Conservation (phyloP, 345 rosid species). For the Salix caprea region DNA sequence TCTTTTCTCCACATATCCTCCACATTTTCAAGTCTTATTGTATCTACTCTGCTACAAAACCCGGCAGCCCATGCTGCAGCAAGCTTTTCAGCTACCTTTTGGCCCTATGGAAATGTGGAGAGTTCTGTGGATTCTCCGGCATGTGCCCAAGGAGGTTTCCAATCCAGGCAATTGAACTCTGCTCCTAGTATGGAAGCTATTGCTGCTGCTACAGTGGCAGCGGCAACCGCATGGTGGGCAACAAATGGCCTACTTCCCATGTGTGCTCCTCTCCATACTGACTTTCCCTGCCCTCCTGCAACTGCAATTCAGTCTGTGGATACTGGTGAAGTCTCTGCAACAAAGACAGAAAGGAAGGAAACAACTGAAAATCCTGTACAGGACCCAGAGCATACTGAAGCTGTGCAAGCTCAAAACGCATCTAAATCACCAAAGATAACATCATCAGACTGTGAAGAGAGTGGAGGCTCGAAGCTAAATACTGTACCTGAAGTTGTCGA, state of each 20-base stretch:
- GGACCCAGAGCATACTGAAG: conserved; percentile 48
- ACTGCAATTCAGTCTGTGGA: conserved; percentile 39
- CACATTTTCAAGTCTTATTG: conserved; percentile 63
- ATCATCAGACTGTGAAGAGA: conserved; percentile 54
- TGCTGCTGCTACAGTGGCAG: conserved; percentile 88
- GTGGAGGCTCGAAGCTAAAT: conserved; percentile 39
- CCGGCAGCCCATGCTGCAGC: conserved; percentile 87
- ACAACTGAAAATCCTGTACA: conserved; percentile 30
- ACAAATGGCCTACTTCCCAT: conserved; percentile 82
- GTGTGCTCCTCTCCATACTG: conserved; percentile 61
- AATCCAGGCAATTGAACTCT: conserved; percentile 42
- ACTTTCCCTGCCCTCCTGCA: conserved; percentile 47
- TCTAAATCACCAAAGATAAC: conserved; percentile 46
- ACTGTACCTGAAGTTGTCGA: conserved; percentile 31
- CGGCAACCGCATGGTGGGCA: conserved; percentile 99
- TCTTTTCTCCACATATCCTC: conserved; percentile 72
- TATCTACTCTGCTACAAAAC: conserved; percentile 69
- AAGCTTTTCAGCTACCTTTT: conserved; percentile 68
- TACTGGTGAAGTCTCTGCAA: conserved; percentile 30
- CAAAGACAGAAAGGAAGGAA: conserved; percentile 32
- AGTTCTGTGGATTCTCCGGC: conserved; percentile 47
- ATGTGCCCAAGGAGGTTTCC: conserved; percentile 36
- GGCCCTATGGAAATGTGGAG: conserved; percentile 61
- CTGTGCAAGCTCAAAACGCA: conserved; percentile 49
- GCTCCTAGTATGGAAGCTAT: conserved; percentile 64